phyloP scores from a whole-genome alignment of 352 stramenopile genomes.

The Globisporangium orthogonon region DNA sequence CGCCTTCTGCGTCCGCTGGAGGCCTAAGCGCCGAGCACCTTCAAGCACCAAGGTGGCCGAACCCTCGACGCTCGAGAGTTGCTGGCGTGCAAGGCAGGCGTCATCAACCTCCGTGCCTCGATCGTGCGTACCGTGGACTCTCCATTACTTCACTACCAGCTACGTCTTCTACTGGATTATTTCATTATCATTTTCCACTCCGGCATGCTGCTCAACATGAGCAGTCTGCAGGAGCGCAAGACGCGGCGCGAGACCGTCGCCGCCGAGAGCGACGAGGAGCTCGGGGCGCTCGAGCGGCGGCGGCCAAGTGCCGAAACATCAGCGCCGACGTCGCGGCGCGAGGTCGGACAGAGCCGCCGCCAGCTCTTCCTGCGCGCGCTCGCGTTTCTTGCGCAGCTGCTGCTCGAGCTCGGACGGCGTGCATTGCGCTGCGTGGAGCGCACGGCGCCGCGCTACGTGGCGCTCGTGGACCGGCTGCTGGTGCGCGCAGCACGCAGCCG shows the following conservation, averaged over 20 bases:
- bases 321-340: neutral
- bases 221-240: constrained; percentile 12
- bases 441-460: constrained; percentile 39
- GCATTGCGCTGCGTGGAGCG: constrained; percentile 36
- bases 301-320: constrained; percentile 17
- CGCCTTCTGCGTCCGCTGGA: no score
- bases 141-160: no score
- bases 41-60: no score
- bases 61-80: no score
- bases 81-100: neutral
- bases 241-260: constrained; percentile 2
- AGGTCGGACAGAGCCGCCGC: constrained; percentile 23
- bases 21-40: no score
- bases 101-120: neutral
- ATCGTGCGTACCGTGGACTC: neutral
- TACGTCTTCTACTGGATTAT: neutral
- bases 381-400: constrained; percentile 37
- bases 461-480: constrained; percentile 41
- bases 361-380: constrained; percentile 31
- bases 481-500: constrained; percentile 38
- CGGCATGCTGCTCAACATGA: neutral
- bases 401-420: constrained; percentile 41
- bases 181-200: neutral
- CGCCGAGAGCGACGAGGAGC: constrained; percentile 22
- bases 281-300: constrained; percentile 29